phyloP scores from a whole-genome alignment of 1,139 yeast species.

The Sugiyamaella paludigena region DNA sequence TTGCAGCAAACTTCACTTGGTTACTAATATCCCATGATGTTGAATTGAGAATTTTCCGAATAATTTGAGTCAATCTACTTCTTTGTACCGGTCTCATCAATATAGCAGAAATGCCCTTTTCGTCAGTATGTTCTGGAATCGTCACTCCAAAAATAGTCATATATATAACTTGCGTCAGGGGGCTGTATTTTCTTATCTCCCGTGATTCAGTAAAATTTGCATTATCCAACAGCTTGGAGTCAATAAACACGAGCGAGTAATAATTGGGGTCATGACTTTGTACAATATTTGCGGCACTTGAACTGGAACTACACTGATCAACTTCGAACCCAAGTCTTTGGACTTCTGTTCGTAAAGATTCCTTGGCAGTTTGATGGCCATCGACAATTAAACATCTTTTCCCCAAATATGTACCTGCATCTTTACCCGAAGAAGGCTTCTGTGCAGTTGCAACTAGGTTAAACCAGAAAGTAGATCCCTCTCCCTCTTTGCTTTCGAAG shows the following conservation, averaged over 20 bases:
- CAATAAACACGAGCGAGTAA: conserved; percentile 30
- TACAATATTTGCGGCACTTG: conserved; percentile 23
- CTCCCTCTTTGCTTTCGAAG: conserved; percentile 51
- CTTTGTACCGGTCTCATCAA: conserved; percentile 32
- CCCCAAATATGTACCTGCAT: conserved; percentile 30
- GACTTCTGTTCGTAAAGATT: conserved; percentile 40
- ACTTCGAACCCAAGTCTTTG: conserved; percentile 41
- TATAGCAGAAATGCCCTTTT: conserved; percentile 30
- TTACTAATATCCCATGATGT: conserved; percentile 26
- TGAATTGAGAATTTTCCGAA: conserved; percentile 26
- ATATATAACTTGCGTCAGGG: conserved; percentile 26
- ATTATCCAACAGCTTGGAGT: conserved; percentile 26
- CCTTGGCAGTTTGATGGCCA: conserved; percentile 37
- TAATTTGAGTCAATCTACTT: conserved; percentile 28
- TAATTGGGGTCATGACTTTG: conserved; percentile 18
- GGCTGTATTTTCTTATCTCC: conserved; percentile 22
- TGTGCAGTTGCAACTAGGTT: conserved; percentile 37
- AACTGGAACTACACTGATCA: conserved; percentile 24
- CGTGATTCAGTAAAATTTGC: conserved; percentile 23
- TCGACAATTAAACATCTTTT: conserved; percentile 42
- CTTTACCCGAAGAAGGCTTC: conserved; percentile 30
- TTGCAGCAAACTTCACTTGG: conserved; percentile 26
- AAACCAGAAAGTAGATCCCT: conserved; percentile 53
- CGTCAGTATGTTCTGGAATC: conserved; percentile 28
- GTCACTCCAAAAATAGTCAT: conserved; percentile 32